A percentile compares a stretch with the other conserved stretches of the same genome.
Evolutionary conservation across 2,329 filamentous ascomycete genomes (phyloP).

Genomic region (Sporothrix dimorphospora): DNA sequence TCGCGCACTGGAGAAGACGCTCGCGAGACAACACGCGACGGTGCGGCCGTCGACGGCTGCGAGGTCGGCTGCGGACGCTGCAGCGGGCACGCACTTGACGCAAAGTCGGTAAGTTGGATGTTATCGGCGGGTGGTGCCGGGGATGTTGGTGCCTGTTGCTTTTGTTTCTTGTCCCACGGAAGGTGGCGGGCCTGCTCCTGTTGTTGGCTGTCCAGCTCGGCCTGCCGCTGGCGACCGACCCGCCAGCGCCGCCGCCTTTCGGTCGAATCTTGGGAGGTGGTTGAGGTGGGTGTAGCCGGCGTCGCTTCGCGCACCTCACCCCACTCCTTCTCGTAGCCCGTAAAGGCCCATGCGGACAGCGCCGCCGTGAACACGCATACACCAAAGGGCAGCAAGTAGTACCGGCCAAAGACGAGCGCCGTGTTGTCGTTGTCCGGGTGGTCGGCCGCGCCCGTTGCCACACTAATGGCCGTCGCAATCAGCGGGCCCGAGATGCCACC

Average conservation of each 20-base stretch:
- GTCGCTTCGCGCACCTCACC: slow-evolving; percentile 10
- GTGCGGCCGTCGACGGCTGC: slow-evolving; percentile 11
- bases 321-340: slow-evolving; percentile 66
- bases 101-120: slow-evolving; percentile 19
- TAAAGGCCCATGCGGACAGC: slow-evolving; percentile 69
- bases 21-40: slow-evolving; percentile 21
- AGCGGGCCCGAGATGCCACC: slow-evolving; percentile 70
- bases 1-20: slow-evolving; percentile 7
- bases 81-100: not conserved
- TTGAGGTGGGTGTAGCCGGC: slow-evolving; percentile 41
- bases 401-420: slow-evolving; percentile 50
- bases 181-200: not conserved
- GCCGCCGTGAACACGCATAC: slow-evolving; percentile 60
- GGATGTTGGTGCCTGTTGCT: not conserved
- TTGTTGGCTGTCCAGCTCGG: slow-evolving; percentile 12
- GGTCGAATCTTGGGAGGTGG: not conserved
- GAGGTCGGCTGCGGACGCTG: slow-evolving; percentile 13
- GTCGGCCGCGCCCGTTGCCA: slow-evolving; percentile 50
- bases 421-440: slow-evolving; percentile 20
- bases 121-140: not conserved
- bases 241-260: slow-evolving; percentile 14
- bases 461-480: slow-evolving; percentile 73
- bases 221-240: slow-evolving; percentile 31
- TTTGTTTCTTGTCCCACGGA: not conserved
- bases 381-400: slow-evolving; percentile 69